phyloP scores from a whole-genome alignment of 2,329 filamentous ascomycete species.

The Myriosclerotinia curreyana region DNA sequence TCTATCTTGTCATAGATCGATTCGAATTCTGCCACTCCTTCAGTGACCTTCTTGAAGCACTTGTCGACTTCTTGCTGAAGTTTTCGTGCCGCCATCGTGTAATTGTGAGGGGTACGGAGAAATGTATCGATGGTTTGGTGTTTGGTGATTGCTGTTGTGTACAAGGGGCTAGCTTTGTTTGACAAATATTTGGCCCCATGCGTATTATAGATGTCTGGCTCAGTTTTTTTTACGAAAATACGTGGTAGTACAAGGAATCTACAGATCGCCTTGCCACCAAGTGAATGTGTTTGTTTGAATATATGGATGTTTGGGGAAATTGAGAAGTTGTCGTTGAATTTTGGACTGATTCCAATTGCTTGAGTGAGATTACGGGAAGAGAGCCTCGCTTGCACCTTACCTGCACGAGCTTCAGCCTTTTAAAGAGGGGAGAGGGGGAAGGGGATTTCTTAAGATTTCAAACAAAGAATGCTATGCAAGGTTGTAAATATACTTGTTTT shows the following conservation, averaged over 20 bases:
- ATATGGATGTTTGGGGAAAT: background rate
- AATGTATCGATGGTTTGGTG: constrained; percentile 25
- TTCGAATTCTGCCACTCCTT: constrained; percentile 90
- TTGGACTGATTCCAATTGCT: constrained; percentile 11
- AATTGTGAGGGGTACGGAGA: constrained; percentile 28
- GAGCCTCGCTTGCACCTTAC: constrained; percentile 23
- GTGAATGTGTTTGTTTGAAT: constrained; percentile 5
- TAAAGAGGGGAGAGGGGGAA: background rate
- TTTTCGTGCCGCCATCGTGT: constrained; percentile 88
- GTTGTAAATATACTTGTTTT: too few relatives aligned
- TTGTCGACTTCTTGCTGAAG: constrained; percentile 98
- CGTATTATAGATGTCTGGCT: constrained; percentile 24
- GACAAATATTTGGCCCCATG: constrained; percentile 34
- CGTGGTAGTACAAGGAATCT: constrained; percentile 26
- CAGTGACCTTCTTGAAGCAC: constrained; percentile 97
- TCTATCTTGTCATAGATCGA: constrained; percentile 97
- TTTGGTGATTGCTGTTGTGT: constrained; percentile 33
- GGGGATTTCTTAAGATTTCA: background rate
- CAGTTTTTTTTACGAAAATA: constrained; percentile 3
- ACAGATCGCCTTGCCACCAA: constrained; percentile 17
- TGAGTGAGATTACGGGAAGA: constrained; percentile 18
- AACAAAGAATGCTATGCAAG: background rate
- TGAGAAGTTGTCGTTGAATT: constrained; percentile 2
- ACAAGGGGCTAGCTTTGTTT: constrained; percentile 32
- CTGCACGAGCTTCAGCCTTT: constrained; percentile 17